Evolutionary conservation across 2,329 filamentous ascomycete species (phyloP), one percentile per base, ranked within the genome.

Genomic region (Tolypocladium album): DNA sequence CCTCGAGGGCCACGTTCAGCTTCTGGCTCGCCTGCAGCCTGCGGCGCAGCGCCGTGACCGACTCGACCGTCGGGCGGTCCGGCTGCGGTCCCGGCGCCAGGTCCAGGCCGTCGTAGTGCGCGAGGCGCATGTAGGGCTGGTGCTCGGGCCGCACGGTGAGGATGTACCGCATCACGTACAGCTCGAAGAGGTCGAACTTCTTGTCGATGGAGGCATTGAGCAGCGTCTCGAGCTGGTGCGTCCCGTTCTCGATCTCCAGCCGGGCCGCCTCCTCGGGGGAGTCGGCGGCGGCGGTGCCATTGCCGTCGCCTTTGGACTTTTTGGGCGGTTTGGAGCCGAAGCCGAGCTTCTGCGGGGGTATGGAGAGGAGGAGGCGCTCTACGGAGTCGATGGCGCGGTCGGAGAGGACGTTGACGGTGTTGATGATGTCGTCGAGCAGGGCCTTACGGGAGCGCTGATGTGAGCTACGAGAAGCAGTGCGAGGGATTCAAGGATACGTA

Each of bases 401-500:
- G 69, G 94, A 88, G 68, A 97, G 84, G 69, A 93, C 90, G 78
- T 97, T 99, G 74, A 97, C 86, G 59, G 88, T 89, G 79, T 97
- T 97, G 78, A 97, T 96, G 67, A 97, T 92, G 76, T 97, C 93
- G 83, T 99, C 94, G 70, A 99, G 88, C 50, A 99, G 85, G 62
- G 89, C 89, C 92, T 96, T 96, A 38, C 53, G 60, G 34, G 56
- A 15, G 20, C 62, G 45, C 57, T 15, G 34, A 24, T 27, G 31
- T 20, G 47, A 27, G 45, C 38, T 36, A 38, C 11, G 20, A n/a
- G 13, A 17, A 11, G 20, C 12, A 22, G 5, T 13, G 27, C 15
- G 50, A 43, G 42, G 27, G n/a, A 9, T 1, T 20, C 15, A 36
- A 27, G 17, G 38, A 40, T 34, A 79, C 88, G 70, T 76, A 96